These are phyloP conservation scores for Pyrus bretschneideri DNA, from an alignment of 306 rosid species.

Conservation along the genomic window DNA sequence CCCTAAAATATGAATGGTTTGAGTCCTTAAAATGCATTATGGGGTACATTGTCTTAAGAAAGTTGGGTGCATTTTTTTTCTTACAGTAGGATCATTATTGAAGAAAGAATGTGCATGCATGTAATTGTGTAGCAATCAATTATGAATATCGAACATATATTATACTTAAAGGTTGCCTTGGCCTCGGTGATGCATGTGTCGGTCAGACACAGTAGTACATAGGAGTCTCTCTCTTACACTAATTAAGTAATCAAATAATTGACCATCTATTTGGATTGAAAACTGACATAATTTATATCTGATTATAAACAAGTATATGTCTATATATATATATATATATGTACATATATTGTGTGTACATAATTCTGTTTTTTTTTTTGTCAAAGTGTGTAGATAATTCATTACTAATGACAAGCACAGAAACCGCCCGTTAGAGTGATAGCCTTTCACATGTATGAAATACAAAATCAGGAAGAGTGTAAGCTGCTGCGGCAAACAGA, in stretches of 20 bases:
- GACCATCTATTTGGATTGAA: not conserved
- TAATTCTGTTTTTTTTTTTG: too few relatives aligned
- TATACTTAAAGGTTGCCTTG: not conserved
- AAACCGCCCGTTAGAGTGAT: not conserved
- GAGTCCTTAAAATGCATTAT: not conserved
- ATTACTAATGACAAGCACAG: slow-evolving; percentile 2
- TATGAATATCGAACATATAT: not conserved
- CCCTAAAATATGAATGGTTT: not conserved
- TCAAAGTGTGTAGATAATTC: not conserved
- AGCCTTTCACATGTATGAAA: not conserved
- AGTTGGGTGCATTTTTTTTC: not conserved
- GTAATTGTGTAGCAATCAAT: not conserved
- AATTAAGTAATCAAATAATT: not conserved
- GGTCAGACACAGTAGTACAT: not conserved
- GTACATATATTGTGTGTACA: not conserved
- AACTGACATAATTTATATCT: not conserved
- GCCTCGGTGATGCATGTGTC: slow-evolving; percentile 6
- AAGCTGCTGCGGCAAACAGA: slow-evolving; percentile 46
- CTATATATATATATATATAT: not conserved
- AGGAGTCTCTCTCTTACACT: not conserved
- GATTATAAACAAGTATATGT: not conserved
- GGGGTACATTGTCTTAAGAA: not conserved
- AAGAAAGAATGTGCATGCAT: not conserved
- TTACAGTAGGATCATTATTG: not conserved
- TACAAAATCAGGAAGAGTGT: not conserved